phyloP scores from a whole-genome alignment of 768 basidiomycete species.

The Tylopilus subfusipes region DNA sequence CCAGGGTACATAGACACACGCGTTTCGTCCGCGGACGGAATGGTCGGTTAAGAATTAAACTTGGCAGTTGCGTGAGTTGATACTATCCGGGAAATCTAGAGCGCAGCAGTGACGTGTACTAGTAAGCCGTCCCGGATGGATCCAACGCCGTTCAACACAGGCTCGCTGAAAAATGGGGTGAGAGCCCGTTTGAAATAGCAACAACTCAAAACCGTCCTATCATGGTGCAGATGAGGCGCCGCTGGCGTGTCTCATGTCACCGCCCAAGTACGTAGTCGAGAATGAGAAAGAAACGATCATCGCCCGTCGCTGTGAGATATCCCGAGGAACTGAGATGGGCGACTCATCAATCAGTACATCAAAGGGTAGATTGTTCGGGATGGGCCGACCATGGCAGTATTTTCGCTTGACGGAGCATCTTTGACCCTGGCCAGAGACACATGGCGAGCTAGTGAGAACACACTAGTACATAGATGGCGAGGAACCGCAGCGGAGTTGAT shows the following conservation, averaged over 20 bases:
- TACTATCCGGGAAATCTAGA: background rate
- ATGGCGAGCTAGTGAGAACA: background rate
- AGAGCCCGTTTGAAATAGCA: background rate
- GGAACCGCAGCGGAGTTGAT: background rate
- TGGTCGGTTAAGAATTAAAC: background rate
- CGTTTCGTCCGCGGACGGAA: slow-evolving; percentile 18
- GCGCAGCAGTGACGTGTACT: background rate
- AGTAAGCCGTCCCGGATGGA: background rate
- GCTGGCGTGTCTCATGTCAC: background rate
- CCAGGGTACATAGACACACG: background rate
- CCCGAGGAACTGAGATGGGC: background rate
- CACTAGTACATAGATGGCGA: background rate
- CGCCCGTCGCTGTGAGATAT: background rate
- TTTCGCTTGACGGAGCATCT: background rate
- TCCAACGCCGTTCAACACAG: background rate
- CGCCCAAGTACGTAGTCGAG: background rate
- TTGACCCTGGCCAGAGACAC: background rate
- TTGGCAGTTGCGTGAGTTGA: background rate
- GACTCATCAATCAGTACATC: background rate
- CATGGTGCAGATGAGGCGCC: background rate
- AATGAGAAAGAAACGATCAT: background rate
- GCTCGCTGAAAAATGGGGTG: background rate
- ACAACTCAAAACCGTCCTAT: background rate
- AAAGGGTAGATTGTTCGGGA: background rate
- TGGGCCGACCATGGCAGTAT: background rate